phyloP scores from a whole-genome alignment of 1,139 yeast genomes.

The Geotrichum candidum region DNA sequence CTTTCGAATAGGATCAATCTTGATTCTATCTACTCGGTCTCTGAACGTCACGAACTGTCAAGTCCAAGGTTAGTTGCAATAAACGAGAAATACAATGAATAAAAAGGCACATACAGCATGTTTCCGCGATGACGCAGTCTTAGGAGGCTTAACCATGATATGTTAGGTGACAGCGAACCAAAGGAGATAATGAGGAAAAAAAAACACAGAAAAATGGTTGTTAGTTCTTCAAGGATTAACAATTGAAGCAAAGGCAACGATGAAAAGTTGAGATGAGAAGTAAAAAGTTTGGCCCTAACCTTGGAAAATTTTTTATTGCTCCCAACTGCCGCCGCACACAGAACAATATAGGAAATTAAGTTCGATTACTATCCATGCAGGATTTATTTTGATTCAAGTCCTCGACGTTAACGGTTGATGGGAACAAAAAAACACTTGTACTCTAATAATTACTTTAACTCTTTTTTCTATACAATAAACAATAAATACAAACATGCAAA shows the following conservation, averaged over 20 bases:
- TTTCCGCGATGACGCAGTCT: conserved; percentile 18
- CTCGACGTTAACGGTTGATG: not conserved
- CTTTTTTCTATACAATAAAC: not conserved
- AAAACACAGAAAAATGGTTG: not conserved
- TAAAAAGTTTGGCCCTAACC: conserved; percentile 10
- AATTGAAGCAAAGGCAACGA: not conserved
- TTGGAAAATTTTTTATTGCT: conserved; percentile 5
- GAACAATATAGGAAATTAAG: not conserved
- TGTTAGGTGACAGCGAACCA: not conserved
- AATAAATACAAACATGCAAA: conserved; percentile 3
- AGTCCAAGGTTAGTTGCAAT: not conserved
- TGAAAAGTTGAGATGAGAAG: not conserved
- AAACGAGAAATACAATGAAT: not conserved
- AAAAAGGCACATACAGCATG: conserved; percentile 16
- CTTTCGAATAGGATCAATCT: conserved; percentile 74
- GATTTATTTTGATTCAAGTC: not conserved
- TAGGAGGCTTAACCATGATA: conserved; percentile 14
- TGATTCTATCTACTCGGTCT: conserved; percentile 76
- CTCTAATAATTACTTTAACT: conserved; percentile 2
- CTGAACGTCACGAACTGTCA: conserved; percentile 58
- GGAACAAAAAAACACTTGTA: not conserved
- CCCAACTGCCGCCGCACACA: conserved; percentile 9
- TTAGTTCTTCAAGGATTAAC: not conserved
- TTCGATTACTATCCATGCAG: not conserved
- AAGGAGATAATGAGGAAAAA: not conserved